Conservation (phyloP, 768 basidiomycete genomes). For the Ramaria rubella region DNA sequence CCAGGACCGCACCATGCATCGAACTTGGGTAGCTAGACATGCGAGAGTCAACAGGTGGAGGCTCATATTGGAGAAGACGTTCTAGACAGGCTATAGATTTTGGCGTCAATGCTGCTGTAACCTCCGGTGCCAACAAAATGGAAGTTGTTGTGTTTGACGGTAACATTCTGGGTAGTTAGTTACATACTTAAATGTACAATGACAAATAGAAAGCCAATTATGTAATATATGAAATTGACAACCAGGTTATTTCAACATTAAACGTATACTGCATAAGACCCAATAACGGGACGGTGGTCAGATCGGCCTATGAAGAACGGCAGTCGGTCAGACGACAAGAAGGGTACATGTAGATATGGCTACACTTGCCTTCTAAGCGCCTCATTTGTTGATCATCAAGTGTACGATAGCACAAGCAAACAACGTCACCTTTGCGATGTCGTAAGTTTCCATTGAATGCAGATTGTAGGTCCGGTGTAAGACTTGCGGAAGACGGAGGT, state of each 20-base stretch:
- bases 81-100: not conserved
- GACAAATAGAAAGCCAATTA: not conserved
- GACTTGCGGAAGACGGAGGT: not conserved
- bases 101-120: not conserved
- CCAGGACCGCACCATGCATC: constrained; percentile 69
- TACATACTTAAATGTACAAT: not conserved
- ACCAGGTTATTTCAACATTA: constrained; percentile 20
- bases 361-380: constrained; percentile 46
- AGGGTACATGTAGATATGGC: not conserved
- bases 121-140: not conserved
- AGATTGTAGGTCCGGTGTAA: not conserved
- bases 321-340: not conserved
- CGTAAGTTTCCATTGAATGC: constrained; percentile 17
- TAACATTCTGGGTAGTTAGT: not conserved
- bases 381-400: constrained; percentile 73
- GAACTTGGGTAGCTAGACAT: constrained; percentile 31
- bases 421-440: constrained; percentile 58
- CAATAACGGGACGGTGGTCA: constrained; percentile 84
- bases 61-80: not conserved
- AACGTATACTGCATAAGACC: constrained; percentile 65
- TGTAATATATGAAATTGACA: not conserved
- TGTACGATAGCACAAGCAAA: constrained; percentile 66
- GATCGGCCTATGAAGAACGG: constrained; percentile 43
- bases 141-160: not conserved
- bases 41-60: not conserved